Evolutionary conservation across 495 filamentous ascomycete genomes (phyloP).

Genomic region (Trichoderma virens): DNA sequence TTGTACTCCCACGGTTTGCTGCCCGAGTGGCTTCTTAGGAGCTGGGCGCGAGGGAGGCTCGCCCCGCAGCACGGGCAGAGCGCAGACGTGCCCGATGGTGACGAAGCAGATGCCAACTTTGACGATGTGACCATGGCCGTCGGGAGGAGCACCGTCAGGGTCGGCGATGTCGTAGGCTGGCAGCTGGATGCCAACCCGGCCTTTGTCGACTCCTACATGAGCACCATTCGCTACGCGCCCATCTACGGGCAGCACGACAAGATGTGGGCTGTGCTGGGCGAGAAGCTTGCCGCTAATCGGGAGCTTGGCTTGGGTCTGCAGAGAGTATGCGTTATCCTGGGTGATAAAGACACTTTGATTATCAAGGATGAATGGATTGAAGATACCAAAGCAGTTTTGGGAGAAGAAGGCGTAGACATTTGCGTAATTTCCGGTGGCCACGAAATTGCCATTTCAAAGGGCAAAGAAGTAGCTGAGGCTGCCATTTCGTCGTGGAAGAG

Average conservation of each 20-base stretch:
- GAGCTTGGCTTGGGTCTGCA: conserved; percentile 28
- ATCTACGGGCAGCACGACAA: conserved; percentile 45
- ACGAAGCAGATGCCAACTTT: conserved; percentile 20
- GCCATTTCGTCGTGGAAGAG: conserved; percentile 33
- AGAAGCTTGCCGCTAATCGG: conserved; percentile 37
- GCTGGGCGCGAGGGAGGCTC: conserved; percentile 49
- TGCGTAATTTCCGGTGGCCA: conserved; percentile 40
- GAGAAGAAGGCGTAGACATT: conserved; percentile 37
- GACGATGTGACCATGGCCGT: conserved; percentile 35
- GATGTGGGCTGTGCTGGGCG: conserved; percentile 51
- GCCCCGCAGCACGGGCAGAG: conserved; percentile 20
- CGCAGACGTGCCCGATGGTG: conserved; percentile 21
- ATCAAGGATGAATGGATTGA: conserved; percentile 43
- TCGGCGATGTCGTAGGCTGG: conserved; percentile 45
- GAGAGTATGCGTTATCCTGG: conserved; percentile 44
- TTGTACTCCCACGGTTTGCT: conserved; percentile 34
- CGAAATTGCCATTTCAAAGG: conserved; percentile 40
- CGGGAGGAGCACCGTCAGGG: conserved; percentile 25
- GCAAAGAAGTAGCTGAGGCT: conserved; percentile 30
- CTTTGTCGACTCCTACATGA: conserved; percentile 48
- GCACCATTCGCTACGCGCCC: conserved; percentile 44
- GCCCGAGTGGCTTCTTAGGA: conserved; percentile 48
- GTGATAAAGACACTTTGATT: conserved; percentile 47
- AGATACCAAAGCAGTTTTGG: conserved; percentile 36
- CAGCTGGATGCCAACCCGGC: conserved; percentile 48